A percentile compares a stretch with the other conserved stretches of the same genome.
These are phyloP conservation scores for Penicillium soppii DNA, from an alignment of 495 filamentous ascomycete species.

Conservation along the genomic window DNA sequence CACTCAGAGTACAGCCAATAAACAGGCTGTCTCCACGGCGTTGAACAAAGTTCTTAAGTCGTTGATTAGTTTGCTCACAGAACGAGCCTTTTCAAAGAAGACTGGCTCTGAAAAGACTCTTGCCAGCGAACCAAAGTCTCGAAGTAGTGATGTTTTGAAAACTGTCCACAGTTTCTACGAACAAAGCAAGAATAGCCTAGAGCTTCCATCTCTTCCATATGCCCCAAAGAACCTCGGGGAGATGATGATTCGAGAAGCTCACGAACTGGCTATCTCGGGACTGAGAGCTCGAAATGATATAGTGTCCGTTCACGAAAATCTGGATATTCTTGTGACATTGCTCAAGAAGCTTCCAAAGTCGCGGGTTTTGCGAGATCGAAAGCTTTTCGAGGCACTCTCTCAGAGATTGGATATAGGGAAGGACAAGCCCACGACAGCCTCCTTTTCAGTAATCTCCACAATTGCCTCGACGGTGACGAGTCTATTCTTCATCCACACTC, in stretches of 20 bases:
- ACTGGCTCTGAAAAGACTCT: constrained; percentile 21
- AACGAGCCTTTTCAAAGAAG: constrained; percentile 62
- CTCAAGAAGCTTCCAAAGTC: constrained; percentile 57
- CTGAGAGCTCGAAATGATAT: constrained; percentile 24
- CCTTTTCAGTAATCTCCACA: constrained; percentile 52
- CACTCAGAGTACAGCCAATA: constrained; percentile 12
- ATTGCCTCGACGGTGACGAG: constrained; percentile 61
- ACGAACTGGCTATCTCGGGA: constrained; percentile 48
- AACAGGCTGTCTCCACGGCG: constrained; percentile 22
- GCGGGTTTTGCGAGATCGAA: constrained; percentile 50
- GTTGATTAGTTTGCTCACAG: constrained; percentile 60
- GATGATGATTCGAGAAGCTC: constrained; percentile 61
- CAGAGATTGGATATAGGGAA: constrained; percentile 20
- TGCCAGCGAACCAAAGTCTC: constrained; percentile 19
- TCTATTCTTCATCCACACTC: constrained; percentile 53
- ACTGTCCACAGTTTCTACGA: constrained; percentile 65
- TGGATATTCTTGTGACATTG: constrained; percentile 54
- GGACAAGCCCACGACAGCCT: constrained; percentile 29
- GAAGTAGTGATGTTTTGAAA: constrained; percentile 51
- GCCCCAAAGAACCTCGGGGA: constrained; percentile 53
- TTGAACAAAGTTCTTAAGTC: constrained; percentile 35
- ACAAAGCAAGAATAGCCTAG: constrained; percentile 42
- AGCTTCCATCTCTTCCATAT: constrained; percentile 55
- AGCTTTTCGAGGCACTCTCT: constrained; percentile 57
- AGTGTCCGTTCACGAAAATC: constrained; percentile 37